Evolutionary conservation across 805 yeast genomes (phyloP).

Genomic region (Schizosaccharomyces osmophilus): DNA sequence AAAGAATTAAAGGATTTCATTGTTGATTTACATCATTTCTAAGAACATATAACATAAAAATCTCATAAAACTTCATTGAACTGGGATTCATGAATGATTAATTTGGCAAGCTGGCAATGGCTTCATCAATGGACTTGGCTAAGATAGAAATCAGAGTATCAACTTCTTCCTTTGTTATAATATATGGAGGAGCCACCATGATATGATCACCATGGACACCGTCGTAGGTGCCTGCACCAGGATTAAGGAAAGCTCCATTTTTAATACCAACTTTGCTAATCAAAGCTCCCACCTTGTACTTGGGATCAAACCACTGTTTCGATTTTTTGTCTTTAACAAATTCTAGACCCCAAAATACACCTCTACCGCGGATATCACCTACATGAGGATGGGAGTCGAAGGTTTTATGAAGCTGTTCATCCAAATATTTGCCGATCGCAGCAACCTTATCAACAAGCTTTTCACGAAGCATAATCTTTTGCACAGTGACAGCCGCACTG

Average conservation of each 20-base stretch:
- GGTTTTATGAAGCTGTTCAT: constrained; percentile 8
- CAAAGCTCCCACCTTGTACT: not conserved
- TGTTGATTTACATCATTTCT: too few species aligned
- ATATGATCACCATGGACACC: not conserved
- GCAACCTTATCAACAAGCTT: not conserved
- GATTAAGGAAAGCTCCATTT: not conserved
- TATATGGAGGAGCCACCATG: not conserved
- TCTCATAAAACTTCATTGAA: too few species aligned
- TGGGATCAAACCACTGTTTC: constrained; percentile 18
- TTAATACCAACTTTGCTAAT: not conserved
- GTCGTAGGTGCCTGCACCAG: not conserved
- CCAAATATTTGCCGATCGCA: constrained; percentile 6
- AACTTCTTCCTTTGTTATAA: not conserved
- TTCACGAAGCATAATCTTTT: constrained; percentile 14
- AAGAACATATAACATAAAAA: not conserved
- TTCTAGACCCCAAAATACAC: constrained; percentile 35
- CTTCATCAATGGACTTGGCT: not conserved
- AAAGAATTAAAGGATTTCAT: too few species aligned
- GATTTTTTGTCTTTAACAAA: constrained; percentile 28
- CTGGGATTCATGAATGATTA: not conserved
- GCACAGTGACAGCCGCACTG: constrained; percentile 24
- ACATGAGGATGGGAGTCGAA: constrained; percentile 18
- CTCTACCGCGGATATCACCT: constrained; percentile 41
- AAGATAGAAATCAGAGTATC: not conserved
- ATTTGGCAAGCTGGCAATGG: not conserved